Conservation (phyloP, 305 asterid species). For the Salvia sclarea region DNA sequence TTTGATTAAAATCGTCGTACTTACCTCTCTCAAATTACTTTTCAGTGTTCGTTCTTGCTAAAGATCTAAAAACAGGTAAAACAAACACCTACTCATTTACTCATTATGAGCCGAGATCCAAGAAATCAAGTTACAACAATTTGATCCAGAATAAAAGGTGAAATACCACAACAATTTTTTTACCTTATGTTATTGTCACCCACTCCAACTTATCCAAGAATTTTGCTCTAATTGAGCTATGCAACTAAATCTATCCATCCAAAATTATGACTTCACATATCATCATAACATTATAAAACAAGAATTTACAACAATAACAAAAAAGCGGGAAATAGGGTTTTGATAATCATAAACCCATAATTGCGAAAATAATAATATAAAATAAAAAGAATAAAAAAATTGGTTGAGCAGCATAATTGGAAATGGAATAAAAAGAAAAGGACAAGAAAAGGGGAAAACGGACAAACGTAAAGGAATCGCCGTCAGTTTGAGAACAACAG, state of each 20-base stretch:
- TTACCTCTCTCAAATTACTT: no score
- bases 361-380: neutral
- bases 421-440: slow-evolving; percentile 13
- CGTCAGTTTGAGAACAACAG: slow-evolving; percentile 62
- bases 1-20: no score
- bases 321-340: neutral
- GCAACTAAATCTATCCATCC: neutral
- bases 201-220: neutral
- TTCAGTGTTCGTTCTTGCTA: no score
- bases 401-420: slow-evolving; percentile 8
- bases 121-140: no score
- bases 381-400: no score
- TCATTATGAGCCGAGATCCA: no score
- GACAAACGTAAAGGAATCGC: slow-evolving; percentile 62
- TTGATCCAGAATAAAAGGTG: no score
- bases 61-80: no score
- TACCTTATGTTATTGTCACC: neutral
- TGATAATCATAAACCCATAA: neutral
- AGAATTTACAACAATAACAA: no score
- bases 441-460: slow-evolving; percentile 42
- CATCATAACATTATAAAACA: no score
- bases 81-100: no score
- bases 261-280: no score
- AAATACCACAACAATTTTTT: neutral
- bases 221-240: neutral